Base-by-base conservation (phyloP, 371 early-diverging fungal species). In the Mucor ambiguus region DNA sequence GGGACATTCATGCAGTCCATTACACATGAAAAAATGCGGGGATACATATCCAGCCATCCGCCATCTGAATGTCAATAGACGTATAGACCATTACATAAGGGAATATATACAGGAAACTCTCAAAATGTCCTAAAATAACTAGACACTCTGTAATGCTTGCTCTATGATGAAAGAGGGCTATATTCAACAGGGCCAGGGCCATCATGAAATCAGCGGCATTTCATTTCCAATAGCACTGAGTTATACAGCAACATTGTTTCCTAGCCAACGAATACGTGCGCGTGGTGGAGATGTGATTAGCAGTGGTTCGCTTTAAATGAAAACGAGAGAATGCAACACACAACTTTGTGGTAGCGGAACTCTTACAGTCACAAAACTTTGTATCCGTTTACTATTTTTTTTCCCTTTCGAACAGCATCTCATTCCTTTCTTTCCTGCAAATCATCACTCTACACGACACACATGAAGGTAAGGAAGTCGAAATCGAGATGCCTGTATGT, bases 201-300 rank as follows among this genome's bases (percentile, higher is more conserved):
- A 28, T 52, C 41, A 41, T 41, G 41, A 41, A 16, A 41, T 41
- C 18, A 28, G 24, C 52, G 52, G 52, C 16, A 28, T 52, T 52
- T 28, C 52, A 52, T 52, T 52, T 12, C 9, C 16, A 14, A 28
- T 16, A 28, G 14, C 52, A 52, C 52, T 33, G 56, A 56, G 56
- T 56, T 56, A 33, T 64, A 16, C 29, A 30, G 32, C 16, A 20
- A 32, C 16, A 46, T 28, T 20, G 24, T 38, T 20, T 68, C 60
- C 43, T 55, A 54, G 20, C 69, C 69, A 68, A 68, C 64, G 60
- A 24, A 63, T 63, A 43, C 43, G 69, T 30, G 43, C 69, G 63
- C 69, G 69, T 68, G 69, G 54, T 44, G 8, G 32, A 68, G 38
- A 49, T 44, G 60, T 55, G 69, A 52, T 43, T 20, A 35, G 30